These are phyloP conservation scores for Leishmania arabica DNA, from an alignment of 208 protist species.

Conservation along the genomic window DNA sequence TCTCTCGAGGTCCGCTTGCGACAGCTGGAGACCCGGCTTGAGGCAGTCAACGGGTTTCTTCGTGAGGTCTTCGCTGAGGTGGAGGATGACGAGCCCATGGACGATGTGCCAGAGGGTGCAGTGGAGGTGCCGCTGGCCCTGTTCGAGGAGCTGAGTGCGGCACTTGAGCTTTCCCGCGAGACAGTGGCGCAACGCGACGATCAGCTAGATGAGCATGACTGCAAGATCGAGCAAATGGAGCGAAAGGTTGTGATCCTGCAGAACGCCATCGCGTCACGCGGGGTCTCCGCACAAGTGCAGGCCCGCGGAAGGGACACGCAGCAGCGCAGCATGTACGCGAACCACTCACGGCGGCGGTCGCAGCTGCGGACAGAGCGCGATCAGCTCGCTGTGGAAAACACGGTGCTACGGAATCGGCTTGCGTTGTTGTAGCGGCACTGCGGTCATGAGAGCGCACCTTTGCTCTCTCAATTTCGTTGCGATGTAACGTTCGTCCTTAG, in stretches of 20 bases:
- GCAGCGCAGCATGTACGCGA: conserved; percentile 61
- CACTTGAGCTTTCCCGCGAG: conserved; percentile 62
- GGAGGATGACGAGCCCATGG: conserved; percentile 61
- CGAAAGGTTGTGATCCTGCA: conserved; percentile 71
- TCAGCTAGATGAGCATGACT: conserved; percentile 73
- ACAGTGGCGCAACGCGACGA: conserved; percentile 68
- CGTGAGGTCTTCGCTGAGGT: conserved; percentile 77
- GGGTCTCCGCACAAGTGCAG: conserved; percentile 56
- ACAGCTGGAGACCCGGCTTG: conserved; percentile 74
- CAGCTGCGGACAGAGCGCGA: conserved; percentile 63
- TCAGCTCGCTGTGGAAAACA: conserved; percentile 58
- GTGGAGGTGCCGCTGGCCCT: conserved; percentile 63
- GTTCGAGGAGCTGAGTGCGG: conserved; percentile 71
- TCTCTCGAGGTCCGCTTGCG: conserved; percentile 76
- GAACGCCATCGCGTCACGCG: conserved; percentile 67
- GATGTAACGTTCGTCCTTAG: neutral
- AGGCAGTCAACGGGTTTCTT: conserved; percentile 75
- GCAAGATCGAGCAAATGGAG: conserved; percentile 76
- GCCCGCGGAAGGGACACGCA: conserved; percentile 39
- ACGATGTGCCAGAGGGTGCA: conserved; percentile 53
- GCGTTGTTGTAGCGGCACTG: conserved; percentile 11
- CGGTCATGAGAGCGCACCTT: neutral
- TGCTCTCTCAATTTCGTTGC: neutral
- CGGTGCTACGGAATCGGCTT: conserved; percentile 28
- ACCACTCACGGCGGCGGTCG: conserved; percentile 10